These are phyloP conservation scores for Pseudogymnoascus sp. DNA, from an alignment of 2,329 filamentous ascomycete species.

Conservation along the genomic window DNA sequence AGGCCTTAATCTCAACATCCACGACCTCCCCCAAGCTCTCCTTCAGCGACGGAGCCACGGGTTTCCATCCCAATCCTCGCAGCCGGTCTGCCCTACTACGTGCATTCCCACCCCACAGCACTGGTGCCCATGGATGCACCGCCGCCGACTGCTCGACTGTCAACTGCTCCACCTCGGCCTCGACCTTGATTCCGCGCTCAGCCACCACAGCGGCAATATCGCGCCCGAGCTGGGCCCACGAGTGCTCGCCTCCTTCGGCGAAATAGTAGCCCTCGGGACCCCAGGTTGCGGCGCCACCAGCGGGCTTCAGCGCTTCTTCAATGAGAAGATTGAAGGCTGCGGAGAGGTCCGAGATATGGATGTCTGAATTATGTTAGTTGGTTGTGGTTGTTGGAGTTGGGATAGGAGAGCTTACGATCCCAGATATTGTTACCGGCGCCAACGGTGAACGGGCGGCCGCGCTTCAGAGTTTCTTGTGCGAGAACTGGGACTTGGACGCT, in stretches of 20 bases:
- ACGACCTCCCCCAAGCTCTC: neutral
- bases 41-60: neutral
- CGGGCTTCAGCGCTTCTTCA: slow-evolving; percentile 38
- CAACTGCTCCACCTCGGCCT: slow-evolving; percentile 16
- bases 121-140: slow-evolving; percentile 16
- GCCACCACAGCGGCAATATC: slow-evolving; percentile 39
- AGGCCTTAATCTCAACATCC: neutral
- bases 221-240: slow-evolving; percentile 42
- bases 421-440: slow-evolving; percentile 40
- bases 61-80: slow-evolving; percentile 14
- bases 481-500: slow-evolving; percentile 43
- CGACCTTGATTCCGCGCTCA: slow-evolving; percentile 38
- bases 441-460: slow-evolving; percentile 41
- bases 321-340: slow-evolving; percentile 43
- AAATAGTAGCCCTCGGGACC: slow-evolving; percentile 49
- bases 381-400: neutral
- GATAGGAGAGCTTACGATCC: neutral
- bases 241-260: slow-evolving; percentile 43
- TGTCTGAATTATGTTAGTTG: slow-evolving; percentile 31
- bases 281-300: slow-evolving; percentile 38
- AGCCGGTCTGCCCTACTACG: slow-evolving; percentile 13
- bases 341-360: slow-evolving; percentile 47
- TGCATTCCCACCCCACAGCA: slow-evolving; percentile 19
- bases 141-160: slow-evolving; percentile 13
- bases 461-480: slow-evolving; percentile 36